phyloP scores from a whole-genome alignment of 2,329 filamentous ascomycete genomes.

The Colletotrichum trifolii region DNA sequence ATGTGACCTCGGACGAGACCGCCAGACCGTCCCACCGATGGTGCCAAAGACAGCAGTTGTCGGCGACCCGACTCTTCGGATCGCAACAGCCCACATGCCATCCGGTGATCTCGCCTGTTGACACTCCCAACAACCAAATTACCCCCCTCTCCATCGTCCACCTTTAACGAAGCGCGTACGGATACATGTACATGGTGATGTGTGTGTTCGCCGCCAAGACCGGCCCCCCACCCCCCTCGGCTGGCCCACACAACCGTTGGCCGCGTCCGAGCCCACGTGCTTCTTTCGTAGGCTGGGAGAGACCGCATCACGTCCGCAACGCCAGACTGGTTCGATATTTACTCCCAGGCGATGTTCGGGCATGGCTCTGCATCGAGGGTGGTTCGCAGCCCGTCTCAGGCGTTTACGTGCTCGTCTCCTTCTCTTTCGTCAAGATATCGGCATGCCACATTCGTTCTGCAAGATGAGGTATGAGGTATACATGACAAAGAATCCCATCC shows the following conservation, averaged over 20 bases:
- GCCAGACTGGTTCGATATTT: conserved; percentile 5
- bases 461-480: conserved; percentile 22
- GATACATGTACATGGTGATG: too few relatives aligned
- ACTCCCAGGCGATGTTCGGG: conserved; percentile 17
- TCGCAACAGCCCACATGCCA: conserved; percentile 2
- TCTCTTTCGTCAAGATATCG: not conserved
- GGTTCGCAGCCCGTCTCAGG: not conserved
- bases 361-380: not conserved
- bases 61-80: conserved; percentile 7
- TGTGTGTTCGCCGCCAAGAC: not conserved
- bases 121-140: not conserved
- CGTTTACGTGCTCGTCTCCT: too few relatives aligned
- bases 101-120: not conserved
- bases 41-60: not conserved
- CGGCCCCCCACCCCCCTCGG: conserved; percentile 10
- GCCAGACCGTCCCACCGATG: not conserved
- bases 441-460: conserved; percentile 2
- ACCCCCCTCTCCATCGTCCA: not conserved
- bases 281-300: conserved; percentile 32
- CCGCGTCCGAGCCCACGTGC: conserved; percentile 31
- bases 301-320: not conserved
- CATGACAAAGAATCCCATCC: not conserved
- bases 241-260: conserved; percentile 15
- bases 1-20: not conserved
- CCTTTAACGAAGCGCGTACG: conserved; percentile 13